Base-by-base conservation (phyloP, 768 basidiomycete genomes). In the Amanita thiersii region DNA sequence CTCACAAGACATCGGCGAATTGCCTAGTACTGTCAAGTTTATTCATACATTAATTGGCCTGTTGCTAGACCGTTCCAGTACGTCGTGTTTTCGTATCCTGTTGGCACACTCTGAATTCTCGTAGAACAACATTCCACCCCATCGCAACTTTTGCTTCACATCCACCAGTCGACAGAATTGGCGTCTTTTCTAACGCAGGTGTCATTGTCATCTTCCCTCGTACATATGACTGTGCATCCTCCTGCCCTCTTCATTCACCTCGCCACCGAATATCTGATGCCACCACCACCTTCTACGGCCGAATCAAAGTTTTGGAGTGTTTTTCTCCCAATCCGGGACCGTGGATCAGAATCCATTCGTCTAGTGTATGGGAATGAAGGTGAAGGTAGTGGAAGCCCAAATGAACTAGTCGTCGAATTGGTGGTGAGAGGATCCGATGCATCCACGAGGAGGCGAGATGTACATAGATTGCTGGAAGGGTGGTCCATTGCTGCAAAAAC, bases 241-340 rank as follows among this genome's bases (percentile, higher is more conserved):
- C 71, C 86, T 0, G 64, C 68, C 1, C 70, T 96, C 39, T 62
- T 97, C 25, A 55, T 53, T 5, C 75, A 88, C 52, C 62, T 98
- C 37, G 71, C 85, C 1, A 69, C 65, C 19, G 76, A 78, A 5
- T 91, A 87, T 55, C 68, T 87, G 34, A 74, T 77, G 1, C 74
- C 72, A 0, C 87, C 89, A 0, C 83, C 86, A 1, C 76, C 83
- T 5, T 61, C 66, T 29, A 73, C 77, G 6, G 51, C 73, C 0
- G 63, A 69, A n/a, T 64, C 72, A 25, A 86, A 86, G 52, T 93
- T 92, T 61, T 92, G 85, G 86, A 65, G 67, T 26, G 68, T 89
- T 8, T 86, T 93, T 52, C 57, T 78, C 5, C 82, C 86, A 0
- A 56, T 86, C 44, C 75, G 79, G 41, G 79, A 77, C 55, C 72